phyloP scores from a whole-genome alignment of 2,329 filamentous ascomycete species.

The Emmonsia crescens region DNA sequence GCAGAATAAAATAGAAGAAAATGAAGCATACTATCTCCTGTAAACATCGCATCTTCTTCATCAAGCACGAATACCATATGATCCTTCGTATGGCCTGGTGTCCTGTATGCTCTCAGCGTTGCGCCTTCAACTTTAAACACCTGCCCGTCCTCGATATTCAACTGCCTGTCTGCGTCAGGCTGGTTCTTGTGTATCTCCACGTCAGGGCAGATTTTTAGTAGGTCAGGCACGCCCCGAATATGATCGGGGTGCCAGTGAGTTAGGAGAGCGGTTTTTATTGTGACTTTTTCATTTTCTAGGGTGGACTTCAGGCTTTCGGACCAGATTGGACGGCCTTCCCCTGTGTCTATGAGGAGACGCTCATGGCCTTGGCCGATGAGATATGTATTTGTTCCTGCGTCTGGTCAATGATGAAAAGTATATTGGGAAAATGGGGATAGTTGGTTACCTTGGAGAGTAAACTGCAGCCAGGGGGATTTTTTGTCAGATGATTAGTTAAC shows the following conservation, averaged over 20 bases:
- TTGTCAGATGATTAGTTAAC: not conserved
- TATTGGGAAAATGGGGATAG: not conserved
- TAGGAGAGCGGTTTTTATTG: conserved; percentile 59
- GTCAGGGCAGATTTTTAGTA: conserved; percentile 53
- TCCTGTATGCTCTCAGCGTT: conserved; percentile 56
- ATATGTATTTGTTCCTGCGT: conserved; percentile 78
- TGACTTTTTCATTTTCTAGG: conserved; percentile 56
- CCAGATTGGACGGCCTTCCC: conserved; percentile 70
- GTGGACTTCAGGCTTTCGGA: conserved; percentile 51
- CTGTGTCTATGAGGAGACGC: conserved; percentile 82
- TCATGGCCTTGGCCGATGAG: conserved; percentile 63
- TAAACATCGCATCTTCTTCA: conserved; percentile 75
- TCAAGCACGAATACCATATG: conserved; percentile 69
- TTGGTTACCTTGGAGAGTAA: not conserved
- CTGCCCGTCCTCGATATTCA: conserved; percentile 46
- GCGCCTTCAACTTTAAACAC: conserved; percentile 42
- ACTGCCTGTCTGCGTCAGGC: conserved; percentile 39
- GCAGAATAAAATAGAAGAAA: not conserved
- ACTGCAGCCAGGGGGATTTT: not conserved
- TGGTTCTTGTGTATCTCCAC: conserved; percentile 57
- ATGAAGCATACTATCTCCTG: conserved; percentile 54
- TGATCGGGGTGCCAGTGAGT: conserved; percentile 95
- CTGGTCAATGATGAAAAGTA: not conserved
- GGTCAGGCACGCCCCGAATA: conserved; percentile 60
- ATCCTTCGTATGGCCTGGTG: conserved; percentile 68